phyloP scores from a whole-genome alignment of 257 asterid genomes.

The Nicotiana otophora region DNA sequence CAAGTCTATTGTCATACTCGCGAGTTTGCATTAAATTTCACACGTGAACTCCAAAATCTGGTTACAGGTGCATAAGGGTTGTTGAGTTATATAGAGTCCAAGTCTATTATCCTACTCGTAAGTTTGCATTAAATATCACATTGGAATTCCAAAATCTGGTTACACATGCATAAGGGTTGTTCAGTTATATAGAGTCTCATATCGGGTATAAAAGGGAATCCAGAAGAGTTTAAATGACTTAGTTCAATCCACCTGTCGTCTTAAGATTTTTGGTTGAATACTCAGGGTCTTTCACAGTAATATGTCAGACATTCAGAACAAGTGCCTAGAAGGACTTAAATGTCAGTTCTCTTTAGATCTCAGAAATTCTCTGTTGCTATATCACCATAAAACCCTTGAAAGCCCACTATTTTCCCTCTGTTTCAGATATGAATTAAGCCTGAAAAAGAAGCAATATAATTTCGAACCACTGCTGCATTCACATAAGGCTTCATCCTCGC shows the following conservation, averaged over 20 bases:
- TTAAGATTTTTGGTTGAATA: not conserved
- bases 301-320: not conserved
- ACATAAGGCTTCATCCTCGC: not conserved
- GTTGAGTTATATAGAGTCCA: no score
- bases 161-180: not conserved
- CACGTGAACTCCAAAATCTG: no score
- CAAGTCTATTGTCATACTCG: no score
- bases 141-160: not conserved
- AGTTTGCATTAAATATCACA: not conserved
- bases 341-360: no score
- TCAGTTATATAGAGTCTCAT: not conserved
- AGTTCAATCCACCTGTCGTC: not conserved
- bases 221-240: not conserved
- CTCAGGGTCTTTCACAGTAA: not conserved
- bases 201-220: not conserved
- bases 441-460: not conserved
- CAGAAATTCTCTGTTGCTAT: not conserved
- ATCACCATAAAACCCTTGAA: not conserved
- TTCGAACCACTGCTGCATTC: not conserved
- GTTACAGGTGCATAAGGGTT: no score
- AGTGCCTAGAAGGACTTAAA: not conserved
- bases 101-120: not conserved
- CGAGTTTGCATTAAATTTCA: no score
- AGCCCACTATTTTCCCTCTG: not conserved
- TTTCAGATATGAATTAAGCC: not conserved